Base-by-base conservation (phyloP, 192 early-diverging fungal species). In the Coemansia sp. region DNA sequence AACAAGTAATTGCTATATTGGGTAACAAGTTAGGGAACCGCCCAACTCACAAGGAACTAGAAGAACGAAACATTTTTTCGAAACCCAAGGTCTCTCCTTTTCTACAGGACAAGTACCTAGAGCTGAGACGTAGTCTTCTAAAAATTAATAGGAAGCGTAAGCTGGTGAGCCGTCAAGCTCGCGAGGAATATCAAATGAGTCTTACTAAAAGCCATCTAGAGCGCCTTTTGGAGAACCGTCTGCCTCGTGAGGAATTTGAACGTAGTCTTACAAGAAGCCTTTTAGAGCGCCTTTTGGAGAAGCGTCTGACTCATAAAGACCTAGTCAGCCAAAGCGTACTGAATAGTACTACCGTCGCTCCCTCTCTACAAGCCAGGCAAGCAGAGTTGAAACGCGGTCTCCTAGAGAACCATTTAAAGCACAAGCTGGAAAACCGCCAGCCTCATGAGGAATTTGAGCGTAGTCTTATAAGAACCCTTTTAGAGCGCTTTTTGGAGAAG, bases 321-420 rank as follows among this genome's bases (percentile, higher is more conserved):
- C 84, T 89, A 12, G 81, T 85, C 27, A 74, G 83, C 10, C 84
- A 77, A 66, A 85, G 88, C 46, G 86, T 90, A n/a, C 80, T 90
- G 33, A 85, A 85, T 68, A 79, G 70, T 9, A 70, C 77, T 1
- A 61, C 29, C 10, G 69, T 79, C 27, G 80, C 80, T 0, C 80
- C 85, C 2, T 61, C 73, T 3, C 63, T 86, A 29, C 85, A 86
- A 36, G 75, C 72, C 4, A 65, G 38, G 33, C 52, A 74, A 44
- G 46, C 46, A 10, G 70, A 83, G 66, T 69, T 86, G 6, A 40
- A 66, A 29, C 77, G 72, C 34, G 68, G 55, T 51, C 22, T 49
- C 13, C 59, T 91, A 8, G 86, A 86, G 51, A 85, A 88, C 49
- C 63, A 67, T 2, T 73, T 93, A 24, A 86, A 89, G 70, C 68